These are phyloP conservation scores for Verticillium albo-atrum DNA, from an alignment of 2,329 filamentous ascomycete genomes.

Conservation along the genomic window DNA sequence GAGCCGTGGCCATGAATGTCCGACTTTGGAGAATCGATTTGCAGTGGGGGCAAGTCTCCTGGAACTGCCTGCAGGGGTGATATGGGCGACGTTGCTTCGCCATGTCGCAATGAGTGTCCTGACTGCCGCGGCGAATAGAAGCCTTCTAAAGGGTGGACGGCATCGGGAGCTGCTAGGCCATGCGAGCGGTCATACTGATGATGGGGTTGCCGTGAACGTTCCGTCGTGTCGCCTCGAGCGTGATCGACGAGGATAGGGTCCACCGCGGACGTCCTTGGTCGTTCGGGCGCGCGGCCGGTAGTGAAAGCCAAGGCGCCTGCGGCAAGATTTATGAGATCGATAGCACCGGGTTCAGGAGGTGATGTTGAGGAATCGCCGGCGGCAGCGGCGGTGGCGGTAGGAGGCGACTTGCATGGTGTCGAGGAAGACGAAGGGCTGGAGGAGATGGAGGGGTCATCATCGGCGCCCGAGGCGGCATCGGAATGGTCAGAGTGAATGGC, in stretches of 20 bases:
- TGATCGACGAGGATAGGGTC: background rate
- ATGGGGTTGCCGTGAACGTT: background rate
- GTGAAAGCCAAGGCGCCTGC: slow-evolving; percentile 23
- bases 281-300: background rate
- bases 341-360: slow-evolving; percentile 4
- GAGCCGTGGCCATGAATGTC: slow-evolving; percentile 27
- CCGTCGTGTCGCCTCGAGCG: background rate
- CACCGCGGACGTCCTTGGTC: slow-evolving; percentile 7
- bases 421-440: slow-evolving; percentile 9
- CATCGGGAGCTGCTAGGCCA: slow-evolving; percentile 3
- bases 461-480: slow-evolving; percentile 8
- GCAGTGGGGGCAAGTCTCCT: slow-evolving; percentile 30
- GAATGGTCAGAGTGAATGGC: slow-evolving; percentile 38
- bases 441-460: slow-evolving; percentile 2
- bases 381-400: background rate
- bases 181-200: background rate
- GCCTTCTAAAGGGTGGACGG: slow-evolving; percentile 15
- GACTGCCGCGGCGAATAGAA: slow-evolving; percentile 2
- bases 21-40: slow-evolving; percentile 28
- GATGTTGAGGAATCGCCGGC: background rate
- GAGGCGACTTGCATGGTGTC: background rate
- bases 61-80: slow-evolving; percentile 8
- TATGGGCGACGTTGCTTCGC: slow-evolving; percentile 4
- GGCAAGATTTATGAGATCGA: slow-evolving; percentile 25
- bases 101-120: slow-evolving; percentile 1